Conservation (phyloP, 768 basidiomycete genomes). For the Podaxis sp. region DNA sequence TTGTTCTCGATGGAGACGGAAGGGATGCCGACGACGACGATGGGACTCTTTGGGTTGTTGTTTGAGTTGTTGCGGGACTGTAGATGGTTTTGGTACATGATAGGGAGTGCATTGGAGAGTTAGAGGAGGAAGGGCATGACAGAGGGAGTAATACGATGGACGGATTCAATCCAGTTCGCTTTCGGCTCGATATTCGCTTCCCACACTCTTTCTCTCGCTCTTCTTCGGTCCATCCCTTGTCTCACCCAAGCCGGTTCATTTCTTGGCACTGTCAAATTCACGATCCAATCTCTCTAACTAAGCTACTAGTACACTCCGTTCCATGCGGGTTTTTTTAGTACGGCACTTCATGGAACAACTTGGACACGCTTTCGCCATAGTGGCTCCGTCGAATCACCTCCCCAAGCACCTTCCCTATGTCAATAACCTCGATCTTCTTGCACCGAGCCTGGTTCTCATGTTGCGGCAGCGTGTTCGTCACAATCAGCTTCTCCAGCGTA, state of each 20-base stretch:
- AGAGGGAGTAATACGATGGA: conserved; percentile 15
- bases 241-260: not conserved
- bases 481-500: conserved; percentile 88
- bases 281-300: conserved; percentile 21
- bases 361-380: conserved; percentile 93
- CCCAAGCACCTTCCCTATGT: conserved; percentile 91
- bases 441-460: conserved; percentile 67
- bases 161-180: conserved; percentile 14
- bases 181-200: conserved; percentile 17
- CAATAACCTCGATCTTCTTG: conserved; percentile 87
- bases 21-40: conserved; percentile 71
- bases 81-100: conserved; percentile 51
- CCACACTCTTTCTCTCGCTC: conserved; percentile 16
- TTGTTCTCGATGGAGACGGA: conserved; percentile 71
- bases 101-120: conserved; percentile 51
- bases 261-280: conserved; percentile 14
- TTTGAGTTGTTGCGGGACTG: conserved; percentile 28
- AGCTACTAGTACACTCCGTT: conserved; percentile 17
- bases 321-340: conserved; percentile 47
- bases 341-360: conserved; percentile 87
- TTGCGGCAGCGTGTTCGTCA: conserved; percentile 98
- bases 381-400: conserved; percentile 96
- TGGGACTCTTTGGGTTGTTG: conserved; percentile 23
- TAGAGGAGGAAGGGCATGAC: conserved; percentile 24
- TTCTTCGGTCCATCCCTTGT: conserved; percentile 9